Base-by-base conservation (phyloP, 306 rosid species). In the Pyrus bretschneideri region DNA sequence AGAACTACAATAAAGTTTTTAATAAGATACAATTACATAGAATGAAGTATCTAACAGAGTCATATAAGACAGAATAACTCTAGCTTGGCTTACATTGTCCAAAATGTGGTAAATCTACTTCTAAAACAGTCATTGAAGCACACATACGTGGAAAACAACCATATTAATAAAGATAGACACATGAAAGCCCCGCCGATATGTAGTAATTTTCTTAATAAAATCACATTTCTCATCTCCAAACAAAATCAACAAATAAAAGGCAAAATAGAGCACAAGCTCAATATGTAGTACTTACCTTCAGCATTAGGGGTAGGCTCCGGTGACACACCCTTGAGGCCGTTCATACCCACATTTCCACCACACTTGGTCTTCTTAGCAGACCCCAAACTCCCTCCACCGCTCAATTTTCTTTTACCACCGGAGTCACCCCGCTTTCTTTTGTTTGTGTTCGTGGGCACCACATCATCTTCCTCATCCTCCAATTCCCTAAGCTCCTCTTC, bases 341-440 rank as follows among this genome's bases (percentile, higher is more conserved):
- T 81, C 57, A 67, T 69, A 58, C 58, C 69, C 29, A 60, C 85
- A 74, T 81, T 77, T 45, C 68, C 82, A 58, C 54, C 66, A 42
- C 70, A 82, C 88, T 87, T 92, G 73, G 79, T 84, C 89, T 84
- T 90, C 84, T 89, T 92, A 15, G 82, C 62, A 67, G 88, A 81
- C 70, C 73, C 91, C 63, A 4, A 45, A 62, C 81, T 89, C 75
- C 55, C 86, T 17, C 44, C 79, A 25, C 60, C 87, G 3, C 73
- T 54, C 18, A 61, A 59, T 65, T 91, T 92, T 67, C 97, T 84
- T 74, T 92, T 87, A 35, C 68, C 69, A 10, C 82, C 64, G 2
- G 45, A 38, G 65, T 83, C 72, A 29, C 54, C 73, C 5, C 15
- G 17, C 78, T 80, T 92, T 55, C 79, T 84, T 80, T 80, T 87